These are phyloP conservation scores for Sporothrix inflata DNA, from an alignment of 2,329 filamentous ascomycete species.

Conservation along the genomic window DNA sequence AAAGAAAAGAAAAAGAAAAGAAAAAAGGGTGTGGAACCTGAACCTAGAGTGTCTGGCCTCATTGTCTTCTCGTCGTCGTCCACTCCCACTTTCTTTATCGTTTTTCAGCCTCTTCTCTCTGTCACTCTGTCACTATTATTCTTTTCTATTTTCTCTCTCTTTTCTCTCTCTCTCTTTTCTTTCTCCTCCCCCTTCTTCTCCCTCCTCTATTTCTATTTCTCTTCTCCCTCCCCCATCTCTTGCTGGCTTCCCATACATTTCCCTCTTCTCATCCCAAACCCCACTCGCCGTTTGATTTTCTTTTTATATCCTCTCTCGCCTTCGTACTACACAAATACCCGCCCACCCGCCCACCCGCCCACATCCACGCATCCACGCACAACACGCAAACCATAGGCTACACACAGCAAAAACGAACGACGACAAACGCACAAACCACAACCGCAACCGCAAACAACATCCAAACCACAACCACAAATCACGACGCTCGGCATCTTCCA, in stretches of 20 bases:
- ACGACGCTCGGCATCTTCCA: neutral
- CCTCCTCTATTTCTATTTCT: neutral
- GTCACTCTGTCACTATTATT: neutral
- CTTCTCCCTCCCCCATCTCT: neutral
- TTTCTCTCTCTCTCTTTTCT: neutral
- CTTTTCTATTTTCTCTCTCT: neutral
- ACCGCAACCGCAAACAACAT: neutral
- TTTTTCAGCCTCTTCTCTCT: neutral
- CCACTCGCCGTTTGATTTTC: constrained; percentile 6
- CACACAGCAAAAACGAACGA: constrained; percentile 1
- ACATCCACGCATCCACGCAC: neutral
- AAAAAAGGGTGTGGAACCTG: constrained; percentile 5
- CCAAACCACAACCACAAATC: neutral
- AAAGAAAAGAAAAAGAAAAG: neutral
- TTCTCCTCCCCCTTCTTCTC: neutral
- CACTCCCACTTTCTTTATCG: constrained; percentile 4
- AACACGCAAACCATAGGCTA: constrained; percentile 1
- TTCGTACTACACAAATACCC: constrained; percentile 9
- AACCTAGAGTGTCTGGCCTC: neutral
- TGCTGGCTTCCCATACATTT: neutral
- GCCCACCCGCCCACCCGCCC: neutral
- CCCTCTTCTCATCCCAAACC: neutral
- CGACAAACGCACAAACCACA: constrained; percentile 21
- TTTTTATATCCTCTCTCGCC: constrained; percentile 4
- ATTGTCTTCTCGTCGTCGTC: constrained; percentile 13